Evolutionary conservation across 2,329 filamentous ascomycete species (phyloP).

Genomic region (Blumeriella jaapii): DNA sequence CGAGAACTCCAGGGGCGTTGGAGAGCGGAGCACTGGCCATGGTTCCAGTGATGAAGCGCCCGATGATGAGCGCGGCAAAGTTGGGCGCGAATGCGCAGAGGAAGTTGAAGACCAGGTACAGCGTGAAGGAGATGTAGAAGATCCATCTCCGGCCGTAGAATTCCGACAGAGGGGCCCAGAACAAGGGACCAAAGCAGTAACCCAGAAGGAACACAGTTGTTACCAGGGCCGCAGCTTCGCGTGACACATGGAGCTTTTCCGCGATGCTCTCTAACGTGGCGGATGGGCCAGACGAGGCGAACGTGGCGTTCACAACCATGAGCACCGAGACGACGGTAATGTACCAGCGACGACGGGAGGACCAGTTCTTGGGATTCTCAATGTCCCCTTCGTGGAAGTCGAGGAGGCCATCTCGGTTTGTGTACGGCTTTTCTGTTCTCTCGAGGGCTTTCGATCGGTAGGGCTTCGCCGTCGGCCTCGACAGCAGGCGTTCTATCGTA

Average conservation of each 20-base stretch:
- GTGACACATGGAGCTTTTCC: slow-evolving; percentile 27
- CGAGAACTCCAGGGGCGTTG: slow-evolving; percentile 50
- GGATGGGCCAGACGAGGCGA: slow-evolving; percentile 33
- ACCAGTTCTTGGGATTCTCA: slow-evolving; percentile 33
- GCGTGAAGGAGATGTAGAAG: slow-evolving; percentile 46
- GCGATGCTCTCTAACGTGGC: slow-evolving; percentile 30
- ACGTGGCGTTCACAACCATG: slow-evolving; percentile 31
- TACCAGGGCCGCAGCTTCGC: slow-evolving; percentile 31
- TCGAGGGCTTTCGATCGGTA: slow-evolving; percentile 18
- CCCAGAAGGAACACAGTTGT: slow-evolving; percentile 35
- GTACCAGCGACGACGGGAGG: slow-evolving; percentile 28
- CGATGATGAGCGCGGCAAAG: slow-evolving; percentile 47
- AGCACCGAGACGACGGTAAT: slow-evolving; percentile 30
- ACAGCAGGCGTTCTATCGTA: slow-evolving; percentile 18
- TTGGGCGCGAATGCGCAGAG: slow-evolving; percentile 45
- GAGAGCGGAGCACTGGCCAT: slow-evolving; percentile 51
- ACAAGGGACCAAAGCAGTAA: slow-evolving; percentile 34
- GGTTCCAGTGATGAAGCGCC: slow-evolving; percentile 54
- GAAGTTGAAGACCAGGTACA: slow-evolving; percentile 50
- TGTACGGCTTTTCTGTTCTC: slow-evolving; percentile 7
- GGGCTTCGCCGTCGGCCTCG: slow-evolving; percentile 22
- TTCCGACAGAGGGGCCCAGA: slow-evolving; percentile 34
- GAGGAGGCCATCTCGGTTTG: slow-evolving; percentile 22
- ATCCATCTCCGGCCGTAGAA: slow-evolving; percentile 49
- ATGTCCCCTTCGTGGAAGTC: slow-evolving; percentile 34